Conservation (phyloP, 2,329 filamentous ascomycete genomes). For the Furcasterigmium sp. region DNA sequence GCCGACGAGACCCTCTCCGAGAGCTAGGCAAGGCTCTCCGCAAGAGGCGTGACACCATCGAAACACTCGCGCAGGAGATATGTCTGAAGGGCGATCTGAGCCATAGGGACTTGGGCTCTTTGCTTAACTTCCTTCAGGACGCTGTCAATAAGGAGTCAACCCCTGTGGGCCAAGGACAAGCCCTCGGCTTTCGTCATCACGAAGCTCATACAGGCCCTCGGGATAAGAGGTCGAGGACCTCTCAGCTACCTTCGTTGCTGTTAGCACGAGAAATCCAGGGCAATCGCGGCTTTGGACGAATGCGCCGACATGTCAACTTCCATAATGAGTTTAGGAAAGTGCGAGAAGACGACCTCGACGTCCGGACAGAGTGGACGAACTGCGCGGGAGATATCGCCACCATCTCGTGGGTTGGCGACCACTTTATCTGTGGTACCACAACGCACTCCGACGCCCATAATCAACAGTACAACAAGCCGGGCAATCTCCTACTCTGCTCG, state of each 20-base stretch:
- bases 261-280: conserved; percentile 45
- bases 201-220: conserved; percentile 16
- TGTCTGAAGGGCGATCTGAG: conserved; percentile 12
- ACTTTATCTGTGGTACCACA: conserved; percentile 57
- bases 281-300: conserved; percentile 33
- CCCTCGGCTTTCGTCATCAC: conserved; percentile 20
- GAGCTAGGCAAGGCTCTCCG: conserved; percentile 14
- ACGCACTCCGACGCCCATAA: conserved; percentile 59
- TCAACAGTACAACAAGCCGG: conserved; percentile 61
- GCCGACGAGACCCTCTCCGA: conserved; percentile 5
- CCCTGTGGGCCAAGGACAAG: conserved; percentile 17
- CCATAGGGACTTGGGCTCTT: conserved; percentile 22
- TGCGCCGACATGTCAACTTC: conserved; percentile 37
- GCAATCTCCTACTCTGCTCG: conserved; percentile 55
- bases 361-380: conserved; percentile 51
- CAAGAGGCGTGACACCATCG: conserved; percentile 3
- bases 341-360: conserved; percentile 46
- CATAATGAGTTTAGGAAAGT: conserved; percentile 36
- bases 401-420: conserved; percentile 46
- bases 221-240: conserved; percentile 19
- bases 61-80: conserved; percentile 6
- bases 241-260: conserved; percentile 33
- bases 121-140: conserved; percentile 32
- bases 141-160: conserved; percentile 17
- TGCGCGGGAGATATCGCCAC: conserved; percentile 58